Percentiles rank a stretch among this genome's conserved stretches.
Evolutionary conservation across 2,329 filamentous ascomycete species (phyloP).

Genomic region (Corniculantispora saksenae): DNA sequence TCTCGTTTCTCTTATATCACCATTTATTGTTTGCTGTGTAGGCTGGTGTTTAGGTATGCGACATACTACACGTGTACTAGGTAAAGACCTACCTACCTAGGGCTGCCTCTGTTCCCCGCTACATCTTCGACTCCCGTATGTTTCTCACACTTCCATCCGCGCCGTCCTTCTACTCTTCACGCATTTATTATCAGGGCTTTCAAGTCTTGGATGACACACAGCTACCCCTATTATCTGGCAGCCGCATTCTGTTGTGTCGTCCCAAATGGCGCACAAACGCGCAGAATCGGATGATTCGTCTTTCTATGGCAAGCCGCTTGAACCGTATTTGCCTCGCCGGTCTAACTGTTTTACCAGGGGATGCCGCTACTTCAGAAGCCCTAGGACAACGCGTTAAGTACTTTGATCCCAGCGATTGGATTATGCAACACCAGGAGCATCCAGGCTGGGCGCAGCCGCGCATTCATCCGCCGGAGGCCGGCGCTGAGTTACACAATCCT

Average conservation of each 20-base stretch:
- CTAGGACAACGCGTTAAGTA: slow-evolving; percentile 52
- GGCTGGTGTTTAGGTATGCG: not conserved
- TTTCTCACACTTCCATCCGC: no score
- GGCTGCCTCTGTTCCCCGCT: not conserved
- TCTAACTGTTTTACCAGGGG: slow-evolving; percentile 45
- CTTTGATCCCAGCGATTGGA: slow-evolving; percentile 54
- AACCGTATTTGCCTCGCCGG: not conserved
- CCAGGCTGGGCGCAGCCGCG: slow-evolving; percentile 31
- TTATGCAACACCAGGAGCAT: slow-evolving; percentile 27
- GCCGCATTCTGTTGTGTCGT: not conserved
- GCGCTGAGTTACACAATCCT: slow-evolving; percentile 54
- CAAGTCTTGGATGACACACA: no score
- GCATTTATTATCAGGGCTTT: not conserved
- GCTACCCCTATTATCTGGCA: not conserved
- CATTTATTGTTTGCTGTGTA: not conserved
- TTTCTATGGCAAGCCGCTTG: not conserved
- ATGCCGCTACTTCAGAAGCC: slow-evolving; percentile 47
- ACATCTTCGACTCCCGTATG: not conserved
- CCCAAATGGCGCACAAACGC: not conserved
- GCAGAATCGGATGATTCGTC: slow-evolving; percentile 5
- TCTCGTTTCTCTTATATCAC: not conserved
- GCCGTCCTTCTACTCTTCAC: no score
- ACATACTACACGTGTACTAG: no score
- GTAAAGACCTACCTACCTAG: no score
- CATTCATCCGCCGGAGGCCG: slow-evolving; percentile 23